A percentile compares a stretch with the other conserved stretches of the same genome.
Evolutionary conservation across 116 monocot genomes (phyloP).

Genomic region (Posidonia oceanica): DNA sequence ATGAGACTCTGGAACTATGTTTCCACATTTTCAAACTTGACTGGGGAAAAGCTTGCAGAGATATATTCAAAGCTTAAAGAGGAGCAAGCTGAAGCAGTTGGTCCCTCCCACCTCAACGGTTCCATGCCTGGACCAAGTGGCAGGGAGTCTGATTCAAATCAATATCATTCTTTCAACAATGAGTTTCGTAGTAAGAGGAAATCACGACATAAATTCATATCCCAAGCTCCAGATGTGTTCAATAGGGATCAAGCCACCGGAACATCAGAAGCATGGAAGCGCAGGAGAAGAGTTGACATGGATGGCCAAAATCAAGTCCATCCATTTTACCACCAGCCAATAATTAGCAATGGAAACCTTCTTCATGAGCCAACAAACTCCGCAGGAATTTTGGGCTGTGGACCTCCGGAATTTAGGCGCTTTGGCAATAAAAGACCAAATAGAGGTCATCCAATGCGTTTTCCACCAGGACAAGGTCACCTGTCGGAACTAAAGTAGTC

Average conservation of each 20-base stretch:
- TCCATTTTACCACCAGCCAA: constrained; percentile 18
- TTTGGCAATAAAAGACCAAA: constrained; percentile 52
- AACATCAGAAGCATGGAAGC: constrained; percentile 85
- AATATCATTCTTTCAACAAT: constrained; percentile 17
- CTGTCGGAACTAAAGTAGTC: constrained; percentile 4
- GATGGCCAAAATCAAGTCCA: constrained; percentile 19
- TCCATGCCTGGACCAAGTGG: constrained; percentile 25
- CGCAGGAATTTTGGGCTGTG: constrained; percentile 88
- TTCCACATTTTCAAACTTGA: constrained; percentile 76
- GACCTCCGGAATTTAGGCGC: constrained; percentile 47
- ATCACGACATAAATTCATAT: constrained; percentile 21
- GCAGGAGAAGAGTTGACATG: constrained; percentile 48
- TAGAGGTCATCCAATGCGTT: constrained; percentile 33
- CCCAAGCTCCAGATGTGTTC: constrained; percentile 30
- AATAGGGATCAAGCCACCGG: constrained; percentile 32
- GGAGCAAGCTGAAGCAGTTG: constrained; percentile 52
- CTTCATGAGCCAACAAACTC: constrained; percentile 42
- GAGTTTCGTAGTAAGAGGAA: constrained; percentile 27
- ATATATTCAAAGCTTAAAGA: constrained; percentile 87
- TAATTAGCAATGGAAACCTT: constrained; percentile 34
- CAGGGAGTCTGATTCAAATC: constrained; percentile 26
- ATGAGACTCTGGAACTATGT: constrained; percentile 96
- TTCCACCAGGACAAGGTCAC: constrained; percentile 39
- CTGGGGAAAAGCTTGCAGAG: constrained; percentile 68
- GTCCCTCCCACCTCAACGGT: constrained; percentile 37